Evolutionary conservation across 164 flowering plant genomes (phyloP), one percentile per base, ranked within the genome.

Genomic region (Stephania cephalantha): DNA sequence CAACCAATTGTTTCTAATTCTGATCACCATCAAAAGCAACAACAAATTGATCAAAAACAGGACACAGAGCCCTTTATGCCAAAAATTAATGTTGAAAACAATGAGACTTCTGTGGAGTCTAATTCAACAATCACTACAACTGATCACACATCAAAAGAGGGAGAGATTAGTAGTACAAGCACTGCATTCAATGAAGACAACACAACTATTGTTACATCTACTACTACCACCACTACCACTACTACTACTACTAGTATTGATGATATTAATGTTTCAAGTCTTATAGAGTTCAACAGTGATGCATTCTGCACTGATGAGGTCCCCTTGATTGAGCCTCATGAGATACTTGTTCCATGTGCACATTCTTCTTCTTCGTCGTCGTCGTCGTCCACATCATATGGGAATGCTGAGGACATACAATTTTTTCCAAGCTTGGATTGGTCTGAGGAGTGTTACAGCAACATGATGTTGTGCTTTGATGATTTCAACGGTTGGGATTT

Each of bases 291-390:
- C 13, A 61, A 61, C 44, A 73, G 61, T 74, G 71, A 78, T 74
- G 78, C 81, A 12, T 90, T 88, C 75, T 83, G 89, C 82, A 83
- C 84, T 9, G 93, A 91, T 74, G 96, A 91, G 73, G 88, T 90
- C 50, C 93, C 93, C 10, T 30, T 90, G 35, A 82, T 87, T 72
- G 79, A 90, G 58, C 90, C 92, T 0, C 82, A 88, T 82, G 91
- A 89, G 71, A 88, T 88, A 29, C 73, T 87, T 5, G 85, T 83
- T 46, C 79, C 86, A 9, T 76, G 73, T 68, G 73, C 72, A 29
- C 67, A 68, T 29, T 66, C 82, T 17, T 81, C 89, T 6, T 74
- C 84, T 22, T 68, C 79, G 5, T 11, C 75, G 1, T 22, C 80
- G 6, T 77, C 80, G 68, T 82, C 81, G 68, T 82, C 84, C 25